Base-by-base conservation (phyloP, 495 filamentous ascomycete genomes). In the Talaromyces thailandensis region DNA sequence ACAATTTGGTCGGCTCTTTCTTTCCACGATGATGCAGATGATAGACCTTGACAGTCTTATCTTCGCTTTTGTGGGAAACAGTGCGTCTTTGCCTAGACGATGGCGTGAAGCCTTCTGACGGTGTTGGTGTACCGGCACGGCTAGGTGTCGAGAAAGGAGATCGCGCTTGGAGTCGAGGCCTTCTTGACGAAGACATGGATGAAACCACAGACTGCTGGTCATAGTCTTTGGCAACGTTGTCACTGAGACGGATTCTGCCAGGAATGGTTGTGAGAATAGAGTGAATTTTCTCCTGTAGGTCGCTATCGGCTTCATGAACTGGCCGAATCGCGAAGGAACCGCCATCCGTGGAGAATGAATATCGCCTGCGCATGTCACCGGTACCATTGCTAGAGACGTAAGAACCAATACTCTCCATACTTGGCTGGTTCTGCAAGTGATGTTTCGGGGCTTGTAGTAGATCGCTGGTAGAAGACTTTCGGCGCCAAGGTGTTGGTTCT, bases 1-100 rank as follows among this genome's bases (percentile, higher is more conserved):
- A 94, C 2, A 98, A 82, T 71, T 96, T 97, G 64, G 94, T 92
- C 0, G 94, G 94, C 26, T 88, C 82, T 63, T 92, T 84, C 51
- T 90, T 90, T 6, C 87, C 89, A 45, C 84, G 82, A 35, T 92
- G 87, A n/a, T 90, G 88, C 24, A 98, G 83, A 74, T 98, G 93
- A 66, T 97, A 98, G 2, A 97, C 82, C 70, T 91, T 91, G 62
- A 96, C 91, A 60, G 90, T 92, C 35, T 75, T 73, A 45, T 81
- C 79, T 26, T 79, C 73, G 4, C 75, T 68, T 51, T 69, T 69
- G 55, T 67, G 64, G 14, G 72, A 71, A 62, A 73, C 69, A 1
- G 73, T 73, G 14, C 75, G 70, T 60, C 73, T 73, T 52, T 73
- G 68, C 45, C 69, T 68, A n/a, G 67, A 64, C 0, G 84, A 86